phyloP scores from a whole-genome alignment of 768 basidiomycete genomes.

The Zangia roseola region DNA sequence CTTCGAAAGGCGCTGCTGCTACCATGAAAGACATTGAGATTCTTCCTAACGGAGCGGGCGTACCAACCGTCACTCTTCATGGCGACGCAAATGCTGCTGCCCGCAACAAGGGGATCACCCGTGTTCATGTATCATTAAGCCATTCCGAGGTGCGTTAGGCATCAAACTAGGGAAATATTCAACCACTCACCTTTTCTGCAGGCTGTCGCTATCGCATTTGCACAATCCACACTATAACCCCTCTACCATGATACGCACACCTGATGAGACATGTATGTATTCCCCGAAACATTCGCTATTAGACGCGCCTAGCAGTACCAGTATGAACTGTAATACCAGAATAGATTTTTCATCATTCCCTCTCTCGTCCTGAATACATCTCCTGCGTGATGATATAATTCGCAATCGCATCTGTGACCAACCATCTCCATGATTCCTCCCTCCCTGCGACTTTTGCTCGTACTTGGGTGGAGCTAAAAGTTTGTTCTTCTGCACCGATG shows the following conservation, averaged over 20 bases:
- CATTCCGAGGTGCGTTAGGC: conserved; percentile 81
- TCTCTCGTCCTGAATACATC: conserved; percentile 38
- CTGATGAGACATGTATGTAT: conserved; percentile 4
- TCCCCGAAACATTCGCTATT: background rate
- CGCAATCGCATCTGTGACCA: conserved; percentile 47
- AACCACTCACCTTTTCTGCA: conserved; percentile 30
- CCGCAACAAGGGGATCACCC: conserved; percentile 64
- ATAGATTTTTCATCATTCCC: conserved; percentile 9
- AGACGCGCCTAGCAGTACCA: conserved; percentile 1
- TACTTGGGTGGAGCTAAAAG: conserved; percentile 70
- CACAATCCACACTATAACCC: conserved; percentile 55
- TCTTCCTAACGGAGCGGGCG: conserved; percentile 74
- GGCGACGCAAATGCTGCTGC: conserved; percentile 81
- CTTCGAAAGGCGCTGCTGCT: conserved; percentile 89
- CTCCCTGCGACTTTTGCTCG: conserved; percentile 33
- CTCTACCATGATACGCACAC: background rate
- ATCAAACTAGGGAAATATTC: background rate
- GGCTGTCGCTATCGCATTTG: conserved; percentile 87
- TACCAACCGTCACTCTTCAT: conserved; percentile 71
- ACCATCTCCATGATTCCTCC: conserved; percentile 41
- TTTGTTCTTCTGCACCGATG: conserved; percentile 54
- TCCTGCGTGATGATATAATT: conserved; percentile 49
- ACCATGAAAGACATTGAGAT: conserved; percentile 99
- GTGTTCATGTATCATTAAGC: conserved; percentile 81
- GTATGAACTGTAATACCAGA: conserved; percentile 9